Evolutionary conservation across 768 basidiomycete species (phyloP).

Genomic region (Pisolithus sp.): DNA sequence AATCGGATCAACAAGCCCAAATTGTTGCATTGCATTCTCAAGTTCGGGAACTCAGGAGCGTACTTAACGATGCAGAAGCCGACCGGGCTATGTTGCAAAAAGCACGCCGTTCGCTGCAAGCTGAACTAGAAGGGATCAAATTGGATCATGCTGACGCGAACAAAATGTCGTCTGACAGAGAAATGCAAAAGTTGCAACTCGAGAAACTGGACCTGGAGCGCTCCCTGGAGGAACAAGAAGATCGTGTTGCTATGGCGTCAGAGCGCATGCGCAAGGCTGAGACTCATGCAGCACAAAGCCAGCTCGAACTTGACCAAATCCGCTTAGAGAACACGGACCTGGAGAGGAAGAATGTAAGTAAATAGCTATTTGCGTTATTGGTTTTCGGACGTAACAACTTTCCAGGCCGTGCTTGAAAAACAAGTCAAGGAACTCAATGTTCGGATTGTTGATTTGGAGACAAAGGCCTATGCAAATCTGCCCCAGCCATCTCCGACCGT

Average conservation of each 20-base stretch:
- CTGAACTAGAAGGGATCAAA: slow-evolving; percentile 76
- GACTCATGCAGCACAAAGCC: slow-evolving; percentile 64
- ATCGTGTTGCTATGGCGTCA: slow-evolving; percentile 62
- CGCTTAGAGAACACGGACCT: slow-evolving; percentile 78
- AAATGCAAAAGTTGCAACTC: slow-evolving; percentile 67
- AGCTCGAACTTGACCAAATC: slow-evolving; percentile 67
- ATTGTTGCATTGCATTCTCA: slow-evolving; percentile 81
- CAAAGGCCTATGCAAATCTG: slow-evolving; percentile 63
- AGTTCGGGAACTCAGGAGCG: slow-evolving; percentile 73
- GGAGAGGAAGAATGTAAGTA: slow-evolving; percentile 65
- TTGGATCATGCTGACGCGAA: slow-evolving; percentile 64
- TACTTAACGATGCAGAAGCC: slow-evolving; percentile 81
- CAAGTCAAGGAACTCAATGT: slow-evolving; percentile 81
- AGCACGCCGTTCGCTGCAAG: slow-evolving; percentile 72
- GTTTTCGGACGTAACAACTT: neutral
- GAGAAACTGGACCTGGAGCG: slow-evolving; percentile 80
- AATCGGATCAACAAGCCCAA: slow-evolving; percentile 77
- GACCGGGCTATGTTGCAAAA: slow-evolving; percentile 75
- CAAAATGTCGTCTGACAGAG: slow-evolving; percentile 65
- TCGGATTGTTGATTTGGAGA: slow-evolving; percentile 77
- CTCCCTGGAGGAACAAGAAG: slow-evolving; percentile 71
- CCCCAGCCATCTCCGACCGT: slow-evolving; percentile 50
- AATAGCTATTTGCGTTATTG: neutral
- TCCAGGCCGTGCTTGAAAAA: slow-evolving; percentile 75
- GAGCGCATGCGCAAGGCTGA: slow-evolving; percentile 83